Conservation (phyloP, 2,329 filamentous ascomycete genomes). For the Beauveria varroae region DNA sequence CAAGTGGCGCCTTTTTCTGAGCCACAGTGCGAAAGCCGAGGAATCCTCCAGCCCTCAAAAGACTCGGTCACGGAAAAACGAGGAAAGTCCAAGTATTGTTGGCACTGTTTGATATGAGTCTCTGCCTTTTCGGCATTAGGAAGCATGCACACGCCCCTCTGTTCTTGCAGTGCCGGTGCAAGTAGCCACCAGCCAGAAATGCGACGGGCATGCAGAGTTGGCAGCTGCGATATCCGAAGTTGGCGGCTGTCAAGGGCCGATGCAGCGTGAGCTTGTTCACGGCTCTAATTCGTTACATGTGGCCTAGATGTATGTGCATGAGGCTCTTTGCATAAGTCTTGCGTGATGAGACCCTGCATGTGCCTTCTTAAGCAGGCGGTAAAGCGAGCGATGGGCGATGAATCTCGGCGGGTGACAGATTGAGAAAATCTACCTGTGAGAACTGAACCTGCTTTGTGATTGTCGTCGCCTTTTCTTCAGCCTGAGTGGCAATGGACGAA, state of each 20-base stretch:
- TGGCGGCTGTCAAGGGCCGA: not conserved
- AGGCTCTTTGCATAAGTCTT: not conserved
- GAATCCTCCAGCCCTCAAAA: no score
- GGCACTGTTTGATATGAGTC: no score
- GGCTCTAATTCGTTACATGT: not conserved
- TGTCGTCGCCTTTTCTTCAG: not conserved
- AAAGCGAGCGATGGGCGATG: not conserved
- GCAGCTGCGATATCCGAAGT: not conserved
- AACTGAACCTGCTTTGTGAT: not conserved
- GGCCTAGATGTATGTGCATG: not conserved
- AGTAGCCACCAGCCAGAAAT: not conserved
- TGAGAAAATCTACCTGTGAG: not conserved
- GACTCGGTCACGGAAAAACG: not conserved
- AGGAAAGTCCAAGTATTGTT: no score
- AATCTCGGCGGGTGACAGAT: not conserved
- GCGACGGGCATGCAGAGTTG: not conserved
- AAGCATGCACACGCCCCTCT: slow-evolving; percentile 2
- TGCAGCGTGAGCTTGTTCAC: not conserved
- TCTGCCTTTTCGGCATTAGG: not conserved
- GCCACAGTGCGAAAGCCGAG: no score
- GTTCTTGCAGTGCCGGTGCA: not conserved
- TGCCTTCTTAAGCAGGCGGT: not conserved
- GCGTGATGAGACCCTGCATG: not conserved
- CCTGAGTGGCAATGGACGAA: not conserved
- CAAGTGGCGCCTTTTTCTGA: no score